These are phyloP conservation scores for Aspergillus mulundensis DNA, from an alignment of 495 filamentous ascomycete species.

Conservation along the genomic window DNA sequence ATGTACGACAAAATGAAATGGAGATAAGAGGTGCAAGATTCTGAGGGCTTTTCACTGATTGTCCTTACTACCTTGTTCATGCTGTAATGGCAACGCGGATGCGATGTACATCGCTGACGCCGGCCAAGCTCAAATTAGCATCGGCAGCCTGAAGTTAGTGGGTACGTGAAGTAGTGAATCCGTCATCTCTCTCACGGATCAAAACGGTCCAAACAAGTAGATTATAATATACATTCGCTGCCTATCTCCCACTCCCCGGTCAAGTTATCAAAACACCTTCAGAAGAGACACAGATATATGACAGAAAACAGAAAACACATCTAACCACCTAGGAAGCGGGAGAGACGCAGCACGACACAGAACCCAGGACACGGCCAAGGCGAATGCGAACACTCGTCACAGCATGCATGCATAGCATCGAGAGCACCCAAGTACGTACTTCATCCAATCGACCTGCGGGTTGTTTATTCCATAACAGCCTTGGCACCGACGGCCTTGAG, in stretches of 20 bases:
- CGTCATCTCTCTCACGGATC: slow-evolving; percentile 18
- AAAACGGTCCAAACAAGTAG: slow-evolving; percentile 35
- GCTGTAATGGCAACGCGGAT: too few species aligned
- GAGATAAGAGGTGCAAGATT: too few species aligned
- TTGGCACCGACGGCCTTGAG: slow-evolving; percentile 89
- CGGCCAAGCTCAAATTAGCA: too few species aligned
- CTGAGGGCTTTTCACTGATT: too few species aligned
- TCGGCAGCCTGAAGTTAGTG: too few species aligned
- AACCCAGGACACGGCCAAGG: slow-evolving; percentile 2
- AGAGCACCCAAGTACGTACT: background rate
- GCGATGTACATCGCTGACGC: too few species aligned
- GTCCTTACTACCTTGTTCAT: too few species aligned
- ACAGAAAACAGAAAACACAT: slow-evolving; percentile 22
- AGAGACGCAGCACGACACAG: slow-evolving; percentile 13
- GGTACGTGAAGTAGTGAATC: too few species aligned
- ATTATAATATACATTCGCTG: slow-evolving; percentile 47
- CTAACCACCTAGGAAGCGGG: slow-evolving; percentile 11
- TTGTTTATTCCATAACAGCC: slow-evolving; percentile 78
- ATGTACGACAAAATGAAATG: too few species aligned
- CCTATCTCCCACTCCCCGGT: slow-evolving; percentile 20
- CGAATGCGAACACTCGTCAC: background rate
- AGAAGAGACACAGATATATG: slow-evolving; percentile 19
- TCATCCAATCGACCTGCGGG: background rate
- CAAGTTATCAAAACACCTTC: slow-evolving; percentile 16
- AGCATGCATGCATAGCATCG: background rate